phyloP scores from a whole-genome alignment of 768 basidiomycete species.

The Suillus lakei region DNA sequence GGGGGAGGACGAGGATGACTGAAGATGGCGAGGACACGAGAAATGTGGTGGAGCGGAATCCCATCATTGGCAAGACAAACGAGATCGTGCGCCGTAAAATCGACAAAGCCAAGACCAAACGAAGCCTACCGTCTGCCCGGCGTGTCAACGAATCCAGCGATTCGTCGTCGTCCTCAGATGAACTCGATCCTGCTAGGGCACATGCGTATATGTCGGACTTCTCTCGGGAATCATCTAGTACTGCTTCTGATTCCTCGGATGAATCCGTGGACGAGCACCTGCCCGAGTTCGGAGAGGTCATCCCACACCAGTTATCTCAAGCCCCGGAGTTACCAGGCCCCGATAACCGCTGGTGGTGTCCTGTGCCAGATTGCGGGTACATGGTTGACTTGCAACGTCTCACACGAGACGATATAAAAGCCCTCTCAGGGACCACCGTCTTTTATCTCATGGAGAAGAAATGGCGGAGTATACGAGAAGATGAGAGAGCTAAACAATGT shows the following conservation, averaged over 20 bases:
- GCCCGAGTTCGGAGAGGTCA: slow-evolving; percentile 22
- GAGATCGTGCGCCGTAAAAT: slow-evolving; percentile 24
- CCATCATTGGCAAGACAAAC: slow-evolving; percentile 33
- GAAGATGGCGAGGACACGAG: slow-evolving; percentile 1
- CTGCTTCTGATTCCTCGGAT: slow-evolving; percentile 43
- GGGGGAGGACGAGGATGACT: not conserved
- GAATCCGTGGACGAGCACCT: slow-evolving; percentile 26
- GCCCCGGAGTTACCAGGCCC: slow-evolving; percentile 47
- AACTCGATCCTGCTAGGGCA: slow-evolving; percentile 19
- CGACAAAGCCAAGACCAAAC: slow-evolving; percentile 18
- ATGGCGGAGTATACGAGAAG: slow-evolving; percentile 44
- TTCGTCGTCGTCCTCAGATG: slow-evolving; percentile 29
- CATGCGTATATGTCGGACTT: slow-evolving; percentile 60
- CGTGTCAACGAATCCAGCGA: slow-evolving; percentile 1
- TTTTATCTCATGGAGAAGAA: slow-evolving; percentile 32
- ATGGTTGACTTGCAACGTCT: slow-evolving; percentile 51
- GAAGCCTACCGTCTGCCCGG: not conserved
- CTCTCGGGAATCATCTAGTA: slow-evolving; percentile 52
- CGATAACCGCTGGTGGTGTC: slow-evolving; percentile 59
- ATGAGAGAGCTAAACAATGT: slow-evolving; percentile 24
- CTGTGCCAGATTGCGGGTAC: slow-evolving; percentile 46
- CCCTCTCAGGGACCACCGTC: slow-evolving; percentile 25
- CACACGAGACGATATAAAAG: slow-evolving; percentile 35
- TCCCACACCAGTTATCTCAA: slow-evolving; percentile 42
- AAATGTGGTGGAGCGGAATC: slow-evolving; percentile 25